phyloP scores from a whole-genome alignment of 352 stramenopile species.

The Thalassiosira hispida region DNA sequence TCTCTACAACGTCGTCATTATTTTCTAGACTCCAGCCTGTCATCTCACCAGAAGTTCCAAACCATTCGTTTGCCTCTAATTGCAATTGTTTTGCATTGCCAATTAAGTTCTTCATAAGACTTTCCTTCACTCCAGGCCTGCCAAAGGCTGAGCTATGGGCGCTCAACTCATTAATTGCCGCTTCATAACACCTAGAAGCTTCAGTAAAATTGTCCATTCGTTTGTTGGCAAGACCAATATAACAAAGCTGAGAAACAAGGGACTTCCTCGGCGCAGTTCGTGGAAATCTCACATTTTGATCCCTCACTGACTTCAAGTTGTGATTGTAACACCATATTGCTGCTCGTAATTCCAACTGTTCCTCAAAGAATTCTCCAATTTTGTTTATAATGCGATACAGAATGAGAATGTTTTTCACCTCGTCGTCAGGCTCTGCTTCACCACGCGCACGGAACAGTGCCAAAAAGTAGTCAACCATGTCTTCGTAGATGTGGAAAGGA shows the following conservation, averaged over 20 bases:
- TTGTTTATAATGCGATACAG: too few species aligned
- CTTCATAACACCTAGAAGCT: slow-evolving; percentile 8
- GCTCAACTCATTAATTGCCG: not conserved
- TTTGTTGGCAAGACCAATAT: slow-evolving; percentile 20
- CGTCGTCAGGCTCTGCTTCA: too few species aligned
- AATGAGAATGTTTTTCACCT: too few species aligned
- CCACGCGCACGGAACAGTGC: too few species aligned
- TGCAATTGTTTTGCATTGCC: not conserved
- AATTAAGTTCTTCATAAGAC: not conserved
- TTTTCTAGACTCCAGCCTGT: not conserved
- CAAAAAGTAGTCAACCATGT: too few species aligned
- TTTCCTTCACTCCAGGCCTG: not conserved
- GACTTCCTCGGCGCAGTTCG: too few species aligned
- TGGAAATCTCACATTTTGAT: too few species aligned
- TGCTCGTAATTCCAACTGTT: not conserved
- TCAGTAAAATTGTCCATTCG: slow-evolving; percentile 7
- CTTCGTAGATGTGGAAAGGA: too few species aligned
- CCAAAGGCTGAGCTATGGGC: too few species aligned
- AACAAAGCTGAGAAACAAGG: not conserved
- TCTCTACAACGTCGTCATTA: not conserved
- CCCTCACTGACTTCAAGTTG: not conserved
- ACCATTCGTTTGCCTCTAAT: not conserved
- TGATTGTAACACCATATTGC: slow-evolving; percentile 11
- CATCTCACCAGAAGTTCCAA: not conserved
- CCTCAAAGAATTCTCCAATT: slow-evolving; percentile 5